A percentile compares a stretch with the other conserved stretches of the same genome.
phyloP scores from a whole-genome alignment of 345 rosid genomes.

The thale cress (Arabidopsis thaliana) region TAIR10.1 NC_003071.7:18862501-18863000 shows the following conservation, averaged over 20 bases:
- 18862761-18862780: background rate
- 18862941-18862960: background rate
- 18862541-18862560: constrained; percentile 26
- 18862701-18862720: constrained; percentile 20
- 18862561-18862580: constrained; percentile 19
- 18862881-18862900: constrained; percentile 8
- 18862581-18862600: constrained; percentile 13
- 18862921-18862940: background rate
- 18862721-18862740: constrained; percentile 16
- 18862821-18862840: background rate
- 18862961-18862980: constrained; percentile 3
- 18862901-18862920: background rate
- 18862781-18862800: constrained; percentile 22
- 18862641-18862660: constrained; percentile 29
- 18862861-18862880: background rate
- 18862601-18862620: constrained; percentile 10
- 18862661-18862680: constrained; percentile 24
- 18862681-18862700: background rate
- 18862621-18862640: constrained; percentile 20
- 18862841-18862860: background rate
- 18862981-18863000: constrained; percentile 8
- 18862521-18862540: constrained; percentile 39
- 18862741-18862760: constrained; percentile 8
- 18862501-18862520: constrained; percentile 31
- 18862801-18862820: background rate